Evolutionary conservation across 306 rosid genomes (phyloP).

Genomic region (Phaseolus lunatus): DNA sequence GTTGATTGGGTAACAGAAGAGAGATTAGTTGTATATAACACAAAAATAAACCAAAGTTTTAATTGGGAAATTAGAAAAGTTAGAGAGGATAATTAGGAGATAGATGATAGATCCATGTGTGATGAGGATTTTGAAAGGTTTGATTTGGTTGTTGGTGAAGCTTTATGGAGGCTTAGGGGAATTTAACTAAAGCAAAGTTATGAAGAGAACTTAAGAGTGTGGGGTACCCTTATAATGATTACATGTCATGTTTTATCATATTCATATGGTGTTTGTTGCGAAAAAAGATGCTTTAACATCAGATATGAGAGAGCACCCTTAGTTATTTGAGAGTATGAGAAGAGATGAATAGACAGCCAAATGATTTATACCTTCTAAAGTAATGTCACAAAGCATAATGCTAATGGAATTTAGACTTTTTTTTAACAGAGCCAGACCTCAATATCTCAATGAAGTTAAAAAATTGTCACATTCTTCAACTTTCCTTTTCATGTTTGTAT

Average conservation of each 20-base stretch:
- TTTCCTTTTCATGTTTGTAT: conserved; percentile 44
- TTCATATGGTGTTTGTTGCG: conserved; percentile 52
- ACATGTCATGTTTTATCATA: conserved; percentile 59
- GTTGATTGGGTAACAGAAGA: no score
- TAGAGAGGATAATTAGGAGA: conserved; percentile 42
- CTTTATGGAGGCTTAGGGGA: conserved; percentile 47
- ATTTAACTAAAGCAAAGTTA: conserved; percentile 46
- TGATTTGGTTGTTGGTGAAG: conserved; percentile 50
- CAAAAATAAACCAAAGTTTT: conserved; percentile 40
- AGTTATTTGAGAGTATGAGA: conserved; percentile 46
- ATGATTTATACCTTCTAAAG: conserved; percentile 78
- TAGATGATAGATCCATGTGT: conserved; percentile 55
- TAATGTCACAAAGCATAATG: conserved; percentile 42
- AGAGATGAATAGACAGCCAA: conserved; percentile 53
- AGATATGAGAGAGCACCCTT: conserved; percentile 53
- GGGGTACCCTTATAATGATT: conserved; percentile 66
- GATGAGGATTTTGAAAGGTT: conserved; percentile 56
- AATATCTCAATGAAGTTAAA: conserved; percentile 41
- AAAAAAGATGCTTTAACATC: conserved; percentile 59
- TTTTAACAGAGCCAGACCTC: conserved; percentile 21
- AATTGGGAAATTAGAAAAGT: conserved; percentile 46
- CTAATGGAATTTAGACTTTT: conserved; percentile 33
- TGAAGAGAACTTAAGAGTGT: conserved; percentile 48
- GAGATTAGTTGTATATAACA: conserved; percentile 39
- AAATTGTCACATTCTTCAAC: conserved; percentile 25